phyloP scores from a whole-genome alignment of 495 filamentous ascomycete species.

The Wilcoxina mikolae region DNA sequence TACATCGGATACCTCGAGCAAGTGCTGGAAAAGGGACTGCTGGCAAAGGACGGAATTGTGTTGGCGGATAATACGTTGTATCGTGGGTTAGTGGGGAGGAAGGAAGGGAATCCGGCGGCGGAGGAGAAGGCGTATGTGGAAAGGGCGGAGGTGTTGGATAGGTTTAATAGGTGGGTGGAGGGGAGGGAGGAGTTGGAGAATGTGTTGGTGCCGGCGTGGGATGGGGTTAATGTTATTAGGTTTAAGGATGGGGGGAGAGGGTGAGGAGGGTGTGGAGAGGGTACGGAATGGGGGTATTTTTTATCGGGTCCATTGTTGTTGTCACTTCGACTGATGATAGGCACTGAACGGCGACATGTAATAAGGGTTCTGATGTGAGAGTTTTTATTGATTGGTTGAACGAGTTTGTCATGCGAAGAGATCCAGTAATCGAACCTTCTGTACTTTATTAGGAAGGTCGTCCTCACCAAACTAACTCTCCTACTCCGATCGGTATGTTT shows the following conservation, averaged over 20 bases:
- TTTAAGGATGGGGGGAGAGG: conserved; percentile 12
- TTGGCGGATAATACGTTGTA: conserved; percentile 28
- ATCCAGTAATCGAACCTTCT: no score
- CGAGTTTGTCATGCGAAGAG: no score
- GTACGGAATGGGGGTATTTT: background rate
- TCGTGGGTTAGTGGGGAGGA: conserved; percentile 8
- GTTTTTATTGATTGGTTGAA: no score
- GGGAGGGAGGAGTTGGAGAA: conserved; percentile 24
- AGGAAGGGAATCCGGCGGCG: background rate
- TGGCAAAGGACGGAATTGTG: conserved; percentile 25
- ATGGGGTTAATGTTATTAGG: conserved; percentile 30
- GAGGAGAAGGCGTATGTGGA: conserved; percentile 9
- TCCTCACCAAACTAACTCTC: no score
- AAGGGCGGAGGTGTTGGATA: conserved; percentile 13
- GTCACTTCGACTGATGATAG: no score
- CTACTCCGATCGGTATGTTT: no score
- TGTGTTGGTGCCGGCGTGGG: conserved; percentile 28
- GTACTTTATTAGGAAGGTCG: no score
- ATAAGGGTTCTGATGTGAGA: no score
- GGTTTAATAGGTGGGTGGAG: conserved; percentile 26
- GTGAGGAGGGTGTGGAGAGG: background rate
- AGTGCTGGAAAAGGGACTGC: conserved; percentile 19
- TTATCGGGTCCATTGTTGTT: no score
- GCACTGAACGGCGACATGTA: no score
- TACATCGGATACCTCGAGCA: conserved; percentile 19